Base-by-base conservation (phyloP, 176 grass and related monocot species). In the Oryza meridionalis region DNA sequence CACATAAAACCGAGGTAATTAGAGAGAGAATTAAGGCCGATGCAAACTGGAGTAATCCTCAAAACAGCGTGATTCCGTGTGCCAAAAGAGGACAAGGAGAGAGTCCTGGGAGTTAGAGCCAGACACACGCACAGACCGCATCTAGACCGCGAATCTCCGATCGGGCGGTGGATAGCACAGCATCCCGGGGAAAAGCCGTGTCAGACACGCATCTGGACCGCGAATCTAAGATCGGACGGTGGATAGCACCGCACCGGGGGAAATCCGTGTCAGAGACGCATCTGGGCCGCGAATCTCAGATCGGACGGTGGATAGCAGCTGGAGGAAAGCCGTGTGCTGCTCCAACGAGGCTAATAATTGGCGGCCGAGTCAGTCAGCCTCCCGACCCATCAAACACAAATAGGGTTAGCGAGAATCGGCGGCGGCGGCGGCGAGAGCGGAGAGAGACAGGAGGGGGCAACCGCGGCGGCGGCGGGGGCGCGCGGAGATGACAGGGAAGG, bases 401-500 rank as follows among this genome's bases (percentile, higher is more conserved):
- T 79, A 90, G 88, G 88, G 74, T 90, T 90, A 62, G 84, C 27
- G 22, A 15, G 44, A 3, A 6, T 58, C 7, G 19, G 64, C 15
- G 38, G 65, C 33, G 33, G 77, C 75, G 71, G 82, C 77, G 77
- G 40, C 43, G 58, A 66, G 70, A 65, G 17, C 6, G 46, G 17
- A 50, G 26, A 14, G 77, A 6, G 68, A 16, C 27, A 40, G 67
- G 47, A 42, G 50, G 64, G 64, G 33, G 7, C 53, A 17, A 9
- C 66, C 75, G 82, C 58, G 58, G 21, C 7, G 55, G 75, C 22
- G 75, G 82, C 55, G 55, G 27, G 27, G 27, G 27, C 0, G 27
- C 27, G 21, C 6, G 55, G 55, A 62, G 58, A 62, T 62, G 58
- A 99, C 96, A 84, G 96, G 96, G 71, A 99, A 99, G 89, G 96